Conservation (phyloP, 2,329 filamentous ascomycete genomes). For the Epichloe hybrida region DNA sequence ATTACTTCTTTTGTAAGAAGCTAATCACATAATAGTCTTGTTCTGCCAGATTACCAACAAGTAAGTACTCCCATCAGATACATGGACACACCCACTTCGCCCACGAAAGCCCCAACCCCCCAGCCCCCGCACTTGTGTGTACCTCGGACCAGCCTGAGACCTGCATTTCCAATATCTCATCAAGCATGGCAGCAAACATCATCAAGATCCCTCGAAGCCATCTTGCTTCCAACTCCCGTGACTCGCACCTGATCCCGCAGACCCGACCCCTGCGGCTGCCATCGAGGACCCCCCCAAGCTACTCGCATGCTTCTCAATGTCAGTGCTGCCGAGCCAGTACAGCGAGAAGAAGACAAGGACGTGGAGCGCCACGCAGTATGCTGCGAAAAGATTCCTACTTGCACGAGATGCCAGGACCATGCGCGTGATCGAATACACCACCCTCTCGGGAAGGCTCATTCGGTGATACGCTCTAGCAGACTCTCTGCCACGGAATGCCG, state of each 20-base stretch:
- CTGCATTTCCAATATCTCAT: background rate
- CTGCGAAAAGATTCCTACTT: conserved; percentile 86
- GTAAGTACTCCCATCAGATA: no score
- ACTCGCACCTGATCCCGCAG: conserved; percentile 22
- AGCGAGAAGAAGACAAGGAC: conserved; percentile 75
- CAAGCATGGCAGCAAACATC: background rate
- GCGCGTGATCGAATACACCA: conserved; percentile 80
- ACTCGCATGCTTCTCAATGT: conserved; percentile 49
- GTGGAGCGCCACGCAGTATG: conserved; percentile 81
- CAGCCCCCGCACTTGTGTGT: background rate
- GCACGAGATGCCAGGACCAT: conserved; percentile 82
- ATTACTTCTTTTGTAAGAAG: background rate
- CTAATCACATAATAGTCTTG: background rate
- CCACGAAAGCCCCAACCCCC: background rate
- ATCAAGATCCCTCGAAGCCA: conserved; percentile 34
- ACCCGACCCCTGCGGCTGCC: conserved; percentile 30
- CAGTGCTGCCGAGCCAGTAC: conserved; percentile 64
- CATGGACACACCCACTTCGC: no score
- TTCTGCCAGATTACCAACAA: no score
- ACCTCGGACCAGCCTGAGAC: background rate
- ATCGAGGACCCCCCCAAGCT: conserved; percentile 38
- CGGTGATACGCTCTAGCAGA: conserved; percentile 80
- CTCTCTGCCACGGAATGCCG: conserved; percentile 88
- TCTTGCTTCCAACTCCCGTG: conserved; percentile 52
- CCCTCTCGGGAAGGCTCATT: conserved; percentile 82